Evolutionary conservation across 108 stramenopile genomes (phyloP).

Genomic region (Thalassiosira profunda): DNA sequence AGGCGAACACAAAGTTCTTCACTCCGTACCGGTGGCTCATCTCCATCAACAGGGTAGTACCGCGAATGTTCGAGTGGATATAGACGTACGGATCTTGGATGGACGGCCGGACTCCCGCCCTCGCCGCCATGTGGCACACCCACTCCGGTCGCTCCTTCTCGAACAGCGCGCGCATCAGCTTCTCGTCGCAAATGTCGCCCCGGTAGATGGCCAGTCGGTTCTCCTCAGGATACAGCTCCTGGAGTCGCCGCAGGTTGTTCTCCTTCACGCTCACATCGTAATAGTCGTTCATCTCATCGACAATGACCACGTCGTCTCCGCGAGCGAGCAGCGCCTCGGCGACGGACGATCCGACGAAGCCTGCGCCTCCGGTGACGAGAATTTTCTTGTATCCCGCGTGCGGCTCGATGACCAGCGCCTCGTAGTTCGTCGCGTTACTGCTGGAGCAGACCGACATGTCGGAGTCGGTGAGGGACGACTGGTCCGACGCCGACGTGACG

Average conservation of each 20-base stretch:
- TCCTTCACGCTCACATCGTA: slow-evolving; percentile 95
- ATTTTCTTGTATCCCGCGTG: slow-evolving; percentile 90
- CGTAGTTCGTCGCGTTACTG: background rate
- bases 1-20: slow-evolving; percentile 98
- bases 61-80: slow-evolving; percentile 97
- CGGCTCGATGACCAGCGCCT: slow-evolving; percentile 43
- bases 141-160: slow-evolving; percentile 79
- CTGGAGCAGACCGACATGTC: background rate
- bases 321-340: slow-evolving; percentile 83
- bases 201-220: slow-evolving; percentile 65
- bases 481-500: too few species aligned
- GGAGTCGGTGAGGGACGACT: background rate
- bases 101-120: slow-evolving; percentile 92
- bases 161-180: slow-evolving; percentile 84
- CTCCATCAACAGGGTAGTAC: slow-evolving; percentile 96
- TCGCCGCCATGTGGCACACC: slow-evolving; percentile 98
- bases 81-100: slow-evolving; percentile 98
- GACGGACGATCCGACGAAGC: slow-evolving; percentile 95
- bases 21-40: slow-evolving; percentile 79
- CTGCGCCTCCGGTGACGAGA: slow-evolving; percentile 98
- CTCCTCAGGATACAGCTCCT: slow-evolving; percentile 42
- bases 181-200: slow-evolving; percentile 96
- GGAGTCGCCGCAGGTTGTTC: slow-evolving; percentile 76
- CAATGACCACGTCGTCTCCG: slow-evolving; percentile 95
- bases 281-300: slow-evolving; percentile 99